phyloP scores from a whole-genome alignment of 176 grass and related monocot genomes.

The Phyllostachys edulis region DNA sequence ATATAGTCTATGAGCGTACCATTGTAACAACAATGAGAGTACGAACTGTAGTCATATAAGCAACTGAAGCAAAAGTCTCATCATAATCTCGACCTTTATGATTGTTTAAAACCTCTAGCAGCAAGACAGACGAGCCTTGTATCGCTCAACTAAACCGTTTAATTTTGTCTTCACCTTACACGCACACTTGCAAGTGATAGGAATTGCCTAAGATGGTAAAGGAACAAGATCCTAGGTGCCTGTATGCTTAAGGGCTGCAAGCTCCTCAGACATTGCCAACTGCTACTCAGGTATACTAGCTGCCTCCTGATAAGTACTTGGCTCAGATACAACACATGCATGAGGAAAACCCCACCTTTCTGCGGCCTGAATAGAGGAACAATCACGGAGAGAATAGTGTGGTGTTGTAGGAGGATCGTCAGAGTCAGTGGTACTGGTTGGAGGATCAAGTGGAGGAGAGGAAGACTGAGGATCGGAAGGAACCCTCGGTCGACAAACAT shows the following conservation, averaged over 20 bases:
- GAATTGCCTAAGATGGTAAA: background rate
- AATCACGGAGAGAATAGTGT: background rate
- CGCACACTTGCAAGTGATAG: background rate
- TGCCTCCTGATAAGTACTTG: background rate
- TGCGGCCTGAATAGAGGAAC: background rate
- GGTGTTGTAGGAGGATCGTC: background rate
- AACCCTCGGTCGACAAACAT: background rate
- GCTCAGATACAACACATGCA: background rate
- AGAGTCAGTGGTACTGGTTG: background rate
- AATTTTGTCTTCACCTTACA: background rate
- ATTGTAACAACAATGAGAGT: too few species aligned
- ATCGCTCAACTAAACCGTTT: background rate
- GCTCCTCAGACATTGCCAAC: background rate
- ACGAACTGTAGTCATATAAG: too few species aligned
- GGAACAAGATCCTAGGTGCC: background rate
- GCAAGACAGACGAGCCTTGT: background rate
- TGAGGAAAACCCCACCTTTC: background rate
- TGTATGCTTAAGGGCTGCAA: background rate
- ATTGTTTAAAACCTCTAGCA: background rate
- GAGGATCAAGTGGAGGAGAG: background rate
- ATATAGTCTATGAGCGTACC: too few species aligned
- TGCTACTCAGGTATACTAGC: background rate
- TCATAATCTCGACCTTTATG: background rate
- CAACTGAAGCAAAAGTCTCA: too few species aligned
- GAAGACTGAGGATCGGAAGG: background rate